Conservation (phyloP, 179 eudicot genomes). For the Beta macrorhiza region DNA sequence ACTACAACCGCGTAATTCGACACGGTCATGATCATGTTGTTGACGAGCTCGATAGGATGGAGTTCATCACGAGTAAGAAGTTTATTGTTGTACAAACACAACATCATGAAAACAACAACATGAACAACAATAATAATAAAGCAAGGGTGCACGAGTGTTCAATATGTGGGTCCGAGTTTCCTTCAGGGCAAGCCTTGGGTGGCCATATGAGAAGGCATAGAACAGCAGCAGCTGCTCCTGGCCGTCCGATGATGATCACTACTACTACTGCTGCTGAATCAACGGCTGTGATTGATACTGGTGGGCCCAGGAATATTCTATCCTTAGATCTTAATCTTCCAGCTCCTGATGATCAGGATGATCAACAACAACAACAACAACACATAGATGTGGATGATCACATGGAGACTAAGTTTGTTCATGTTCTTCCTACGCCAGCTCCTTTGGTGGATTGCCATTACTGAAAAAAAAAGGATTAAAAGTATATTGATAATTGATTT, state of each 20-base stretch:
- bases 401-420: conserved; percentile 32
- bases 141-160: conserved; percentile 64
- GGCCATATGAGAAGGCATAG: conserved; percentile 84
- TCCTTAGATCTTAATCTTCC: conserved; percentile 51
- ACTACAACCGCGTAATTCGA: not conserved
- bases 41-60: not conserved
- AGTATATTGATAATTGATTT: conserved; percentile 11
- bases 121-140: not conserved
- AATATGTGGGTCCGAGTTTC: conserved; percentile 70
- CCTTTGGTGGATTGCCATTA: conserved; percentile 44
- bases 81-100: not conserved
- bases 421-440: conserved; percentile 38
- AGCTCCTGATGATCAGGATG: conserved; percentile 34
- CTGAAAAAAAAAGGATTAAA: conserved; percentile 6
- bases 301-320: conserved; percentile 26
- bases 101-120: not conserved
- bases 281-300: conserved; percentile 15
- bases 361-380: not conserved
- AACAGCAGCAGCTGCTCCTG: not conserved
- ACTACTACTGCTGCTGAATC: not conserved
- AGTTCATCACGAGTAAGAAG: not conserved
- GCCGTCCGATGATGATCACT: not conserved
- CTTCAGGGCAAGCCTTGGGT: conserved; percentile 77
- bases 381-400: not conserved
- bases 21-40: not conserved